A percentile compares a stretch with the other conserved stretches of the same genome.
These are phyloP conservation scores for Moniliella sp. DNA, from an alignment of 1,284 basidiomycete genomes.

Conservation along the genomic window DNA sequence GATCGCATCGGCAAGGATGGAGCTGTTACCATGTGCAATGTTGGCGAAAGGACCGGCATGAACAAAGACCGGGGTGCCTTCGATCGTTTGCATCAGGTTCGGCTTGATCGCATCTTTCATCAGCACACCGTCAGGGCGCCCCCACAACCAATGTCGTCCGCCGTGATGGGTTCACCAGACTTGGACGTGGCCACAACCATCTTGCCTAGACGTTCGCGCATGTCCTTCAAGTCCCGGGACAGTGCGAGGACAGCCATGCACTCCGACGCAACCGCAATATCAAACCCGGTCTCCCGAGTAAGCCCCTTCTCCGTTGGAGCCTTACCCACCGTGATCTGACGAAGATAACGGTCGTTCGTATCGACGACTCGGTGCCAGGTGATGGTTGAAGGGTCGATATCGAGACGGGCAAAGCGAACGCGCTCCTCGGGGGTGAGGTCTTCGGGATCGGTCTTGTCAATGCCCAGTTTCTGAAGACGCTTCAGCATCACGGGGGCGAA, in stretches of 20 bases:
- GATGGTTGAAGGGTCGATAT: conserved; percentile 72
- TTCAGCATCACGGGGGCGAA: conserved; percentile 92
- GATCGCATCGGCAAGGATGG: conserved; percentile 82
- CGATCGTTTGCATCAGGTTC: conserved; percentile 92
- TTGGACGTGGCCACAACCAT: conserved; percentile 96
- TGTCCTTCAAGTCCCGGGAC: conserved; percentile 65
- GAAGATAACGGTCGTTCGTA: conserved; percentile 87
- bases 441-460: conserved; percentile 77
- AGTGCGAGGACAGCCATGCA: conserved; percentile 94
- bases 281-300: conserved; percentile 74
- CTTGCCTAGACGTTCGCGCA: conserved; percentile 66
- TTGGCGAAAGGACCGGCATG: conserved; percentile 99
- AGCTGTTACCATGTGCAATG: conserved; percentile 96
- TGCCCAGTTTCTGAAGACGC: conserved; percentile 79
- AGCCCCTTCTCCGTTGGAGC: conserved; percentile 73
- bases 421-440: conserved; percentile 78
- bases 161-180: conserved; percentile 72
- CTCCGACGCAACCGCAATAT: conserved; percentile 90
- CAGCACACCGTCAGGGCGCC: conserved; percentile 84
- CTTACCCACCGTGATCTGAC: conserved; percentile 78
- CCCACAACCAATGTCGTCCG: conserved; percentile 83
- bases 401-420: conserved; percentile 66
- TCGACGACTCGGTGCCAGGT: conserved; percentile 93
- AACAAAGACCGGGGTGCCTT: conserved; percentile 94
- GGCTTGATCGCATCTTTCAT: conserved; percentile 99